These are phyloP conservation scores for Dendryphion nanum DNA, from an alignment of 2,329 filamentous ascomycete species.

Conservation along the genomic window DNA sequence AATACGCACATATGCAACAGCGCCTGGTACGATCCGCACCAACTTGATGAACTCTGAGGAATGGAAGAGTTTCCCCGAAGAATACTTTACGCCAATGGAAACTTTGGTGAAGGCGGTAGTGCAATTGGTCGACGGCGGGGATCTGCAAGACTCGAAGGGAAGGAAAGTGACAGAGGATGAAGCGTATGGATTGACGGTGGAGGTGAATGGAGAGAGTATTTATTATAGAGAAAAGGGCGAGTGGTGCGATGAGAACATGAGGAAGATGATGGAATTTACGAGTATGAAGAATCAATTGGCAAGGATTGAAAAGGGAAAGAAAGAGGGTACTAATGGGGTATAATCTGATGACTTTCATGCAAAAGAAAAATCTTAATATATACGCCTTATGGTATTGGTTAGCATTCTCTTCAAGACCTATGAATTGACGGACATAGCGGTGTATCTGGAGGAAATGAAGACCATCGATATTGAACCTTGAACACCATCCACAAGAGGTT, in stretches of 20 bases:
- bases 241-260: constrained; percentile 27
- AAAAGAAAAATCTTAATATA: too few species aligned
- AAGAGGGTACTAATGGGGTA: not conserved
- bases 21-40: constrained; percentile 39
- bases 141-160: constrained; percentile 24
- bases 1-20: constrained; percentile 42
- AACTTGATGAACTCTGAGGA: constrained; percentile 31
- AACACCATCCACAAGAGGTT: not conserved
- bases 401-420: too few species aligned
- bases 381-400: too few species aligned
- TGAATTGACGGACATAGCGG: too few species aligned
- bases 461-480: too few species aligned
- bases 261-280: constrained; percentile 28
- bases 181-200: constrained; percentile 26
- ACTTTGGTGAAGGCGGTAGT: constrained; percentile 28
- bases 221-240: constrained; percentile 22
- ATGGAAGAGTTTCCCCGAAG: constrained; percentile 35
- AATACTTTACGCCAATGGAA: constrained; percentile 33
- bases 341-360: too few species aligned
- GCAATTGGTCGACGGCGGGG: constrained; percentile 28
- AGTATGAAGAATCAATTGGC: constrained; percentile 26
- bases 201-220: constrained; percentile 25
- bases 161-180: constrained; percentile 16
- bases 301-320: constrained; percentile 24
- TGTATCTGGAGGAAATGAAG: too few species aligned